Percentiles rank a stretch among this genome's conserved stretches.
Evolutionary conservation across 2,329 filamentous ascomycete species (phyloP).

Genomic region (Penicillium nordicum): DNA sequence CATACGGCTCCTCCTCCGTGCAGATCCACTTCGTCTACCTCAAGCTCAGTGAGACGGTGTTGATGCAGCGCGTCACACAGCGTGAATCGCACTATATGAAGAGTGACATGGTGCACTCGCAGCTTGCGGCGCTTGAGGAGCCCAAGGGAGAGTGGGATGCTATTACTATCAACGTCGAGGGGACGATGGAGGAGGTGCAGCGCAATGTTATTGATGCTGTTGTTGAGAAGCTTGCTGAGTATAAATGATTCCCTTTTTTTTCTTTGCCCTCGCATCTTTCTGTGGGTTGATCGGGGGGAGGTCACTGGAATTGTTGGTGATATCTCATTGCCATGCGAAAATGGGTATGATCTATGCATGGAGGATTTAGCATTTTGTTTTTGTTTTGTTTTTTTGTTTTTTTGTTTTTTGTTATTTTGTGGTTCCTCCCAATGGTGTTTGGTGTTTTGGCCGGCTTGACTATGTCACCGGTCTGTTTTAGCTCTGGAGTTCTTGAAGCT

Average conservation of each 20-base stretch:
- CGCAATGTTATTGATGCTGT: conserved; percentile 58
- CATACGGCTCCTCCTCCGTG: conserved; percentile 70
- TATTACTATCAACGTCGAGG: conserved; percentile 62
- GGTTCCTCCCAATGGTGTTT: conserved; percentile 5
- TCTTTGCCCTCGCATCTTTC: background rate
- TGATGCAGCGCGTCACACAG: conserved; percentile 70
- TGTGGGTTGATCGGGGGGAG: background rate
- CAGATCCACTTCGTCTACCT: conserved; percentile 91
- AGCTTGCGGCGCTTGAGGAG: conserved; percentile 82
- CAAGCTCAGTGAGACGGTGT: conserved; percentile 68
- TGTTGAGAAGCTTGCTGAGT: conserved; percentile 52
- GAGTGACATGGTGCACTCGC: conserved; percentile 88
- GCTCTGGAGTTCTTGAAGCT: conserved; percentile 6
- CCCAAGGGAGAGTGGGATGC: conserved; percentile 73
- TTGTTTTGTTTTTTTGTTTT: background rate
- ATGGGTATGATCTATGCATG: conserved; percentile 8
- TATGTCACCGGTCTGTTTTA: conserved; percentile 2
- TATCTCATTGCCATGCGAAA: conserved; percentile 7
- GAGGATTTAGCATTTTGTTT: conserved; percentile 10
- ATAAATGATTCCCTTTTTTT: conserved; percentile 16
- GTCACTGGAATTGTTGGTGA: background rate
- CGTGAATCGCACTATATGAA: conserved; percentile 93
- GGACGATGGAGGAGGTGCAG: conserved; percentile 56
- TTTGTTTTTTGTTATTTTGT: background rate
- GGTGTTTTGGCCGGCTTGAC: conserved; percentile 4